A percentile compares a stretch with the other conserved stretches of the same genome.
phyloP scores from a whole-genome alignment of 176 grass and related monocot species.

The Dactylis glomerata region DNA sequence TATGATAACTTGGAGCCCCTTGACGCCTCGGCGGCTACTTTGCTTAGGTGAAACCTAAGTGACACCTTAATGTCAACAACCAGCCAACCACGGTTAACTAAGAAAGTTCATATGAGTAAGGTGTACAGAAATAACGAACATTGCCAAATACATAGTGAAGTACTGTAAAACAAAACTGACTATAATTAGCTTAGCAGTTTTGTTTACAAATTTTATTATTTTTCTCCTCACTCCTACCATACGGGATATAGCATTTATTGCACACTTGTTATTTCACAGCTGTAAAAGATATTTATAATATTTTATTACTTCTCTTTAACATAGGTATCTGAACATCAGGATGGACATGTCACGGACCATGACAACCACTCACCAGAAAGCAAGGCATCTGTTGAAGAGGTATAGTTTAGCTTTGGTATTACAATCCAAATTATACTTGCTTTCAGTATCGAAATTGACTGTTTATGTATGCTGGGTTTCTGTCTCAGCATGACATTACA shows the following conservation, averaged over 20 bases:
- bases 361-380: conserved; percentile 36
- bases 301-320: conserved; percentile 20
- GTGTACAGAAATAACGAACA: background rate
- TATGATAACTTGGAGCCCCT: background rate
- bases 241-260: background rate
- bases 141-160: background rate
- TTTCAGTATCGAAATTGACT: background rate
- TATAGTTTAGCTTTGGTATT: conserved; percentile 23
- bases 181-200: background rate
- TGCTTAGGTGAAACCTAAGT: background rate
- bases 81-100: background rate
- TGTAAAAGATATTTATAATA: background rate
- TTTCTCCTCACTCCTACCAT: background rate
- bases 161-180: background rate
- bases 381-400: conserved; percentile 33
- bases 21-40: background rate
- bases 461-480: conserved; percentile 9
- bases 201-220: background rate
- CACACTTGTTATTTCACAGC: background rate
- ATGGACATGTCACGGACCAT: conserved; percentile 33
- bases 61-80: background rate
- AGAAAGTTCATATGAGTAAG: background rate
- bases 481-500: conserved; percentile 38
- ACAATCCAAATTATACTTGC: conserved; percentile 4
- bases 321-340: conserved; percentile 48